Evolutionary conservation across 305 asterid genomes (phyloP).

Genomic region (Fraxinus velutina): DNA sequence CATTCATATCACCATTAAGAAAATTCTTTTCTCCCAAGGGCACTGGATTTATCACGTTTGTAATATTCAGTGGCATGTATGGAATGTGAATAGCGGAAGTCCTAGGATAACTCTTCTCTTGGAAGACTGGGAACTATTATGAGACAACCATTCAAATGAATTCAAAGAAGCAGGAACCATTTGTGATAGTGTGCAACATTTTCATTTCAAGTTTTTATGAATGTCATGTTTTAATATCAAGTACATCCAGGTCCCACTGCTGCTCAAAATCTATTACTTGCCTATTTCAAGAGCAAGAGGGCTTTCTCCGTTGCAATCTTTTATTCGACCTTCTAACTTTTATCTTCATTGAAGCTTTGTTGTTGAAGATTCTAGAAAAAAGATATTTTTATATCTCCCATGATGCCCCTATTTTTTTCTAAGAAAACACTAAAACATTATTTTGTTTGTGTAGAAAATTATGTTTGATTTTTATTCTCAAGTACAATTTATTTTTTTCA

Average conservation of each 20-base stretch:
- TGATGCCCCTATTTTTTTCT: not conserved
- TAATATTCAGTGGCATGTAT: not conserved
- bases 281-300: not conserved
- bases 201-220: not conserved
- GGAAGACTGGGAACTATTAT: not conserved
- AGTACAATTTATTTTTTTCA: not conserved
- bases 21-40: conserved; percentile 3
- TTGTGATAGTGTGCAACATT: not conserved
- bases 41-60: not conserved
- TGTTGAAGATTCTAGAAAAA: not conserved
- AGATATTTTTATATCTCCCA: not conserved
- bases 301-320: not conserved
- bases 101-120: not conserved
- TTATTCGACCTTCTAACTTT: not conserved
- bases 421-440: not conserved
- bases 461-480: not conserved
- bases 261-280: not conserved
- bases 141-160: not conserved
- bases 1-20: conserved; percentile 4
- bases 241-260: not conserved
- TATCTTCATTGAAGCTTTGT: not conserved
- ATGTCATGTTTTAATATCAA: not conserved
- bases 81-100: not conserved
- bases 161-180: not conserved
- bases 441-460: not conserved